Evolutionary conservation across 106 monocot species (phyloP).

Genomic region (Gastrodia elata): DNA sequence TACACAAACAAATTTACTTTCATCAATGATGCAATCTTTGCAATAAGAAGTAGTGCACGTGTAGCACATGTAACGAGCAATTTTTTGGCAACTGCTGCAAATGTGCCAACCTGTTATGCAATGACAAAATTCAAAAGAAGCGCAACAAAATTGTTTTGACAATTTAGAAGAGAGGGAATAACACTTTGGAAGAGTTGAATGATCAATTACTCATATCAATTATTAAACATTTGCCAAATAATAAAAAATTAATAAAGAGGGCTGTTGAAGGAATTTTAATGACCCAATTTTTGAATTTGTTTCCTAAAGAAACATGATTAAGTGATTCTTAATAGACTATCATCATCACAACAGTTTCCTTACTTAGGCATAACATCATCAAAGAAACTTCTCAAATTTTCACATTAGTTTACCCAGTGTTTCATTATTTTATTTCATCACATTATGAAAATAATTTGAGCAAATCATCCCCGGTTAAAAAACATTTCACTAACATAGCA

Average conservation of each 20-base stretch:
- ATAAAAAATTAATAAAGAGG: background rate
- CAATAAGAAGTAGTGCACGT: conserved; percentile 84
- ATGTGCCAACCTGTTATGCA: conserved; percentile 70
- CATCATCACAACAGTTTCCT: background rate
- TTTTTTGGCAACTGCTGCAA: conserved; percentile 72
- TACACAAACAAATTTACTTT: conserved; percentile 43
- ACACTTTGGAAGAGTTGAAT: background rate
- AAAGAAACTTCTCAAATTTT: background rate
- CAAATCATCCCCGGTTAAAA: too few species aligned
- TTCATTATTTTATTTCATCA: background rate
- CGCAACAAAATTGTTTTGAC: background rate
- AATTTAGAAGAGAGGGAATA: background rate
- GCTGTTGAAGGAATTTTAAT: background rate
- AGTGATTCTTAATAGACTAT: background rate
- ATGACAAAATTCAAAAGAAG: background rate
- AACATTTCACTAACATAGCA: too few species aligned
- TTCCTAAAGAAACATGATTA: background rate
- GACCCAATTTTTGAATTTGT: background rate
- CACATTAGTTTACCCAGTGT: background rate
- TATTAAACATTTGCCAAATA: background rate
- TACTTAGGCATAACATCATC: background rate
- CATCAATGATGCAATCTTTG: conserved; percentile 54
- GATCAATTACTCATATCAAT: background rate
- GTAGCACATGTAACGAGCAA: conserved; percentile 75
- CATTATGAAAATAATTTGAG: background rate